Evolutionary conservation across 257 asterid genomes (phyloP), one percentile per base, ranked within the genome.

Genomic region (Rauvolfia tetraphylla): DNA sequence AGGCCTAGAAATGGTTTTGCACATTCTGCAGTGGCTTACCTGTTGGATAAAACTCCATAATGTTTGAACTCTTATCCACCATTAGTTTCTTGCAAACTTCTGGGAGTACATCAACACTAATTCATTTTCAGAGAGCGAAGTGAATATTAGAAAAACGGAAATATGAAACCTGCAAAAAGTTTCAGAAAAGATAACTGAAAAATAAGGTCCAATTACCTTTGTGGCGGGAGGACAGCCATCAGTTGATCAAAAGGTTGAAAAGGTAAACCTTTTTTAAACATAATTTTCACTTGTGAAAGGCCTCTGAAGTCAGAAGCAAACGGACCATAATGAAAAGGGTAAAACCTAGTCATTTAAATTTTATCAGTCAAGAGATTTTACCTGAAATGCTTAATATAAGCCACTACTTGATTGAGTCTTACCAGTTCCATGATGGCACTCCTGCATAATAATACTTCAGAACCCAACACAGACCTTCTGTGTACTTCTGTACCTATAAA

Each of bases 401-500:
- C 23, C 14, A 53, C 33, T 5, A 2, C 15, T n/a, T 13, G 23
- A 42, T 18, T 2, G 48, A 59, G 39, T 57, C 67, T 77, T 76
- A 91, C 96, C 95, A 91, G 0, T 78, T 85, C 93, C 93, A 91
- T 0, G 95, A 88, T 3, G 91, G 89, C 76, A 91, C 92, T 41
- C 88, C 93, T 5, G 86, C 84, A 34, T 78, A 91, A 71, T 91
- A 91, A 73, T 88, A 91, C 0, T 83, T 76, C 7, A 91, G 79
- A n/a, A 88, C 90, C 96, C 96, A 91, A 73, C 87, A 83, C 1
- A 91, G 88, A 5, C 96, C 96, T 82, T 89, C 90, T 1, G 87
- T 76, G 46, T 88, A 89, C 56, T 83, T 87, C 11, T 69, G 58
- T 36, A 89, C 87, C 97, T 90, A 74, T 72, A 76, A 48, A 63